phyloP scores from a whole-genome alignment of 768 basidiomycete species.

The Hygrocybe coccinea region DNA sequence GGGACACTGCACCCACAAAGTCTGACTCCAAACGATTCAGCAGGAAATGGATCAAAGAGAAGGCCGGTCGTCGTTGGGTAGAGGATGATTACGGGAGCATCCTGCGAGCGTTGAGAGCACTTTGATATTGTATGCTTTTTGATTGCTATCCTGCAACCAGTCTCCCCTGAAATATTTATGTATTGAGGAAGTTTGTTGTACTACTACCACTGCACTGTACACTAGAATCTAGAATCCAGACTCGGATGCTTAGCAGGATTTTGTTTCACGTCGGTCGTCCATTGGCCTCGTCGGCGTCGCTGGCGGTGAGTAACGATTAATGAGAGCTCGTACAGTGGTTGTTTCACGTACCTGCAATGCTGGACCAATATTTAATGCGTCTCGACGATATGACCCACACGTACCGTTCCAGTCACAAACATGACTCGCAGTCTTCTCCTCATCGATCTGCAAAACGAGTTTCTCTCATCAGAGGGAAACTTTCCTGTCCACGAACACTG shows the following conservation, averaged over 20 bases:
- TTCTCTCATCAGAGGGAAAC: conserved; percentile 18
- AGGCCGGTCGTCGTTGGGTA: conserved; percentile 33
- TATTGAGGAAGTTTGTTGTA: background rate
- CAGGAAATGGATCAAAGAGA: conserved; percentile 39
- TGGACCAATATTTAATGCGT: background rate
- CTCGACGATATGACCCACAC: background rate
- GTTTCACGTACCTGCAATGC: background rate
- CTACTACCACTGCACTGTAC: background rate
- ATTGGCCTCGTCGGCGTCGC: background rate
- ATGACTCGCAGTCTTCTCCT: conserved; percentile 16
- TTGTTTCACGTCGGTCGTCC: background rate
- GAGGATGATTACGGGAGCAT: conserved; percentile 34
- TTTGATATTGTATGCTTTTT: conserved; percentile 17
- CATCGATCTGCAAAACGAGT: conserved; percentile 29
- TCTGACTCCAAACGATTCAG: conserved; percentile 17
- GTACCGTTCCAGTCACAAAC: background rate
- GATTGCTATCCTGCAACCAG: background rate
- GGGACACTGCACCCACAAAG: conserved; percentile 8
- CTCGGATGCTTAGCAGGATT: background rate
- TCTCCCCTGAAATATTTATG: background rate
- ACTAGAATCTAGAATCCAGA: background rate
- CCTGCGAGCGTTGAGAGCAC: conserved; percentile 31
- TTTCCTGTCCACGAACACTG: conserved; percentile 20
- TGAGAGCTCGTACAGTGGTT: background rate
- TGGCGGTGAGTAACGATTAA: too few species aligned